These are phyloP conservation scores for Penicillium lagena DNA, from an alignment of 495 filamentous ascomycete species.

Conservation along the genomic window DNA sequence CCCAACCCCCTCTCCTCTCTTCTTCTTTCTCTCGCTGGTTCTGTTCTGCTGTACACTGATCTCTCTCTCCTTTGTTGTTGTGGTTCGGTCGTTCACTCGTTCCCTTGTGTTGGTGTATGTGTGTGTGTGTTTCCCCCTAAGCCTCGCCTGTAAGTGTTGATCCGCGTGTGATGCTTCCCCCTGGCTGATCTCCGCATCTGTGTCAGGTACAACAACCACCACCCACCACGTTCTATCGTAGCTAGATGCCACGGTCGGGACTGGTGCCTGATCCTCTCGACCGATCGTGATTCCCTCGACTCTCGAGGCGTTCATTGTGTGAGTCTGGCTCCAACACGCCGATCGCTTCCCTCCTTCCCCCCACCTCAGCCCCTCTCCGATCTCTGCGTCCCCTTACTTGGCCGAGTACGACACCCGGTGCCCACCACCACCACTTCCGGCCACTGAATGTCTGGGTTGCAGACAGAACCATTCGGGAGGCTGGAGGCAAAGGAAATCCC, in stretches of 20 bases:
- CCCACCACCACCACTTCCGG: constrained; percentile 7
- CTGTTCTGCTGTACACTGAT: constrained; percentile 19
- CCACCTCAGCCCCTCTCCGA: constrained; percentile 37
- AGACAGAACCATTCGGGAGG: neutral
- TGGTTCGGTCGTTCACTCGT: constrained; percentile 1
- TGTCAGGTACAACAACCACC: constrained; percentile 12
- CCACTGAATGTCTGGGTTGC: neutral
- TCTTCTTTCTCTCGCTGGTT: constrained; percentile 21
- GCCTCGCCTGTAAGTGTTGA: constrained; percentile 10
- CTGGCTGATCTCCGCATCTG: constrained; percentile 24
- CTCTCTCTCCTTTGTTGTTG: constrained; percentile 21
- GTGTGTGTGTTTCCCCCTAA: constrained; percentile 7
- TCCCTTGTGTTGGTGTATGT: constrained; percentile 18
- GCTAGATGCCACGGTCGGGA: too few species aligned
- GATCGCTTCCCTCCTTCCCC: constrained; percentile 27
- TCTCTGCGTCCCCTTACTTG: constrained; percentile 31
- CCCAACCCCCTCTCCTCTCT: constrained; percentile 20
- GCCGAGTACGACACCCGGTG: constrained; percentile 31
- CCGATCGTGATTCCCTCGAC: constrained; percentile 12
- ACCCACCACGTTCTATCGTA: too few species aligned
- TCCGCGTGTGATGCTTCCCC: constrained; percentile 14
- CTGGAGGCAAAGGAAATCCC: neutral
- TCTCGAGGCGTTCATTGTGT: constrained; percentile 43
- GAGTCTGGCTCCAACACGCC: constrained; percentile 22
- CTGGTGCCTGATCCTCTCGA: constrained; percentile 6